A percentile compares a stretch with the other conserved stretches of the same genome.
Evolutionary conservation across 2,329 filamentous ascomycete species (phyloP).

Genomic region (Ophiocordyceps unilateralis): DNA sequence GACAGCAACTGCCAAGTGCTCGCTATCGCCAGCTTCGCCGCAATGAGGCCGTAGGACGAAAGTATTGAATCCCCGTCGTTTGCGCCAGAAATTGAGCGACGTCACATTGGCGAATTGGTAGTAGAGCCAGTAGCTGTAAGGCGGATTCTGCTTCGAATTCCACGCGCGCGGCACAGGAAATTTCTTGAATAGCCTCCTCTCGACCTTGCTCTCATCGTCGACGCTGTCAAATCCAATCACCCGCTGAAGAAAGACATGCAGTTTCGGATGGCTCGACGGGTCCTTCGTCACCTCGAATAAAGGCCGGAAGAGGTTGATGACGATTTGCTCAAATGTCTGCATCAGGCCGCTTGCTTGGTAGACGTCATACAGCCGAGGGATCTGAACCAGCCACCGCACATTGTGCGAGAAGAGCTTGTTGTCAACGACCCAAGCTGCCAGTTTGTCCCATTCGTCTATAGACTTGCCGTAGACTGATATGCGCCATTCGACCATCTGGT

Average conservation of each 20-base stretch:
- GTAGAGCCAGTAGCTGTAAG: slow-evolving; percentile 99
- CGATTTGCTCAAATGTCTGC: slow-evolving; percentile 76
- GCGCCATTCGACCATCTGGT: slow-evolving; percentile 98
- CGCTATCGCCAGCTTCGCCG: slow-evolving; percentile 90
- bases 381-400: slow-evolving; percentile 90
- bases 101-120: slow-evolving; percentile 89
- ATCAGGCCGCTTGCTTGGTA: slow-evolving; percentile 83
- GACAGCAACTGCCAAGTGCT: slow-evolving; percentile 82
- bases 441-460: slow-evolving; percentile 91
- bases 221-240: slow-evolving; percentile 97
- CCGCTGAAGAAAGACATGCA: slow-evolving; percentile 85
- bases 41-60: slow-evolving; percentile 88
- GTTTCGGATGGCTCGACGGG: slow-evolving; percentile 71
- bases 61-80: slow-evolving; percentile 85
- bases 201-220: slow-evolving; percentile 93
- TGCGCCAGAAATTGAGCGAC: slow-evolving; percentile 82
- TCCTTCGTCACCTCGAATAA: slow-evolving; percentile 88
- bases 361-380: slow-evolving; percentile 86
- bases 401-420: slow-evolving; percentile 98
- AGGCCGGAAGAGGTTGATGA: slow-evolving; percentile 83
- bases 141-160: slow-evolving; percentile 87
- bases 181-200: slow-evolving; percentile 86
- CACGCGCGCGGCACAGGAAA: slow-evolving; percentile 82
- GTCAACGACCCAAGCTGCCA: slow-evolving; percentile 93
- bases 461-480: slow-evolving; percentile 93